Conservation (phyloP, 129 eudicot genomes). For the Saussurea involucrata region DNA sequence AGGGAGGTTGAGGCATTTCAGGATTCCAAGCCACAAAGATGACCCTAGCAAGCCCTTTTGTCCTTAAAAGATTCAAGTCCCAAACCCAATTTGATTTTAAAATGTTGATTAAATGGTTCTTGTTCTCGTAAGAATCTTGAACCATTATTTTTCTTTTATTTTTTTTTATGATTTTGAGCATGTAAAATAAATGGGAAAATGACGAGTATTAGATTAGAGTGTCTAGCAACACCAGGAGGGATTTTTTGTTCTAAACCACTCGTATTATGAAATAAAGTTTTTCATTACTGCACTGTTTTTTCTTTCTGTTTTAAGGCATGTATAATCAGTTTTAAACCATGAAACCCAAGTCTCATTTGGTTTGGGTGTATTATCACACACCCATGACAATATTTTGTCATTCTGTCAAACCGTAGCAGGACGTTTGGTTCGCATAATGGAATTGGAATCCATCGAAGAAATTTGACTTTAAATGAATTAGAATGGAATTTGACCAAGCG, state of each 20-base stretch:
- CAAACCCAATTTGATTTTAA: conserved; percentile 9
- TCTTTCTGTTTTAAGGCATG: too few species aligned
- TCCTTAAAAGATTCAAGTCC: conserved; percentile 35
- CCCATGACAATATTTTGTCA: too few species aligned
- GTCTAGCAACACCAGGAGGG: neutral
- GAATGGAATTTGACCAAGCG: too few species aligned
- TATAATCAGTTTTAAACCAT: too few species aligned
- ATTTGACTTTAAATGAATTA: too few species aligned
- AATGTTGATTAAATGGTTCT: conserved; percentile 8
- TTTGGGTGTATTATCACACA: too few species aligned
- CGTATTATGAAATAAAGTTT: too few species aligned
- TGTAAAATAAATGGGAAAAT: conserved; percentile 25
- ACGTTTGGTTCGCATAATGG: too few species aligned
- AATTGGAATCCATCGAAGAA: too few species aligned
- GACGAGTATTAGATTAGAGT: conserved; percentile 22
- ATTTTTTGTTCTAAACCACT: conserved; percentile 16
- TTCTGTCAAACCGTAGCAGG: too few species aligned
- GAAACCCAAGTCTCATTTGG: too few species aligned
- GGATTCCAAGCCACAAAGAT: conserved; percentile 78
- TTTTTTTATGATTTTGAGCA: conserved; percentile 17
- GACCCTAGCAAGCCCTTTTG: conserved; percentile 72
- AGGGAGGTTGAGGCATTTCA: conserved; percentile 91
- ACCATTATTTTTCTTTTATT: neutral
- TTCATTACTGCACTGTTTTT: too few species aligned
- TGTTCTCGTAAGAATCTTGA: conserved; percentile 17